These are phyloP conservation scores for Helianthus tuberosus DNA, from an alignment of 129 eudicot genomes.

Conservation along the genomic window DNA sequence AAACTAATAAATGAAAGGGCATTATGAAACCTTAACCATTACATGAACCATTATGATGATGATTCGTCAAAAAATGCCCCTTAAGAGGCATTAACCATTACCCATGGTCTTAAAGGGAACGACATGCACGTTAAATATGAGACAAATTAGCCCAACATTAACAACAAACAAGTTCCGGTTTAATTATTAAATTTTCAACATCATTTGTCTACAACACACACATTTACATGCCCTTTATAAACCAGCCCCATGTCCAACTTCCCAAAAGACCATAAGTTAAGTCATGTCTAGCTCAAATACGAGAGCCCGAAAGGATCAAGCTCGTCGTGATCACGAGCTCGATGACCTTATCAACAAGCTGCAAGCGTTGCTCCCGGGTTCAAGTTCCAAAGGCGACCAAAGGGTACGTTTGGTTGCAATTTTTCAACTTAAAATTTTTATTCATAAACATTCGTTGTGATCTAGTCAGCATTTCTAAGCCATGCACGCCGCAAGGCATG, in stretches of 20 bases:
- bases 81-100: too few species aligned
- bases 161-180: slow-evolving; percentile 13
- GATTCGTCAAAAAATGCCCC: too few species aligned
- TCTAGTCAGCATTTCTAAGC: neutral
- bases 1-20: too few species aligned
- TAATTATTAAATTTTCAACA: slow-evolving; percentile 14
- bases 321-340: neutral
- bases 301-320: neutral
- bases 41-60: too few species aligned
- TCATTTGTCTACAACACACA: slow-evolving; percentile 27
- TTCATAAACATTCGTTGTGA: neutral
- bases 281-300: slow-evolving; percentile 22
- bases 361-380: slow-evolving; percentile 25
- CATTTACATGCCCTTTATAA: slow-evolving; percentile 9
- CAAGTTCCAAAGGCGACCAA: slow-evolving; percentile 9
- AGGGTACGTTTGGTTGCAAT: slow-evolving; percentile 16
- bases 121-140: neutral
- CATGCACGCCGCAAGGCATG: neutral
- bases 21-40: too few species aligned
- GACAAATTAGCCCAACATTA: slow-evolving; percentile 5
- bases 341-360: slow-evolving; percentile 14
- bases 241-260: slow-evolving; percentile 2
- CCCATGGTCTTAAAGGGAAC: too few species aligned
- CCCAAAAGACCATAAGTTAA: neutral
- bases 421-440: neutral